Percentiles rank a stretch among this genome's conserved stretches.
phyloP scores from a whole-genome alignment of 352 stramenopile genomes.

The Pythium diclinum region DNA sequence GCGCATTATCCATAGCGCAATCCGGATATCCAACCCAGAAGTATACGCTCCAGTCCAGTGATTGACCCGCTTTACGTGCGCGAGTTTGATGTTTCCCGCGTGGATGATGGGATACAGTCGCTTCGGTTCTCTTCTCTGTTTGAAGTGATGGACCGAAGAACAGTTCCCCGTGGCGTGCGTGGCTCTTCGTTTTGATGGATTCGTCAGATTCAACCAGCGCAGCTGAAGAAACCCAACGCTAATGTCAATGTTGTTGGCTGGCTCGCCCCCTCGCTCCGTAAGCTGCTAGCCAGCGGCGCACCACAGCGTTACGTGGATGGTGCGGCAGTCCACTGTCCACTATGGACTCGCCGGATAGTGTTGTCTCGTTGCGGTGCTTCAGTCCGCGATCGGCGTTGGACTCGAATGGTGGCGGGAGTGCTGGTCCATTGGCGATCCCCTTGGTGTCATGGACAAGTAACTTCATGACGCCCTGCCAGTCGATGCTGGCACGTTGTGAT shows the following conservation, averaged over 20 bases:
- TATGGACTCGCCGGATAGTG: not conserved
- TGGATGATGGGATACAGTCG: not conserved
- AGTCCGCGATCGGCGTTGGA: not conserved
- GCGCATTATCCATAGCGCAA: not conserved
- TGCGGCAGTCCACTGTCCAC: not conserved
- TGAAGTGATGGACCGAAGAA: not conserved
- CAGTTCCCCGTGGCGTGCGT: not conserved
- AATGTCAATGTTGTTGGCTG: not conserved
- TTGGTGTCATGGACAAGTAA: not conserved
- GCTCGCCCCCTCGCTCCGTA: not conserved
- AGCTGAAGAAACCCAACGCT: not conserved
- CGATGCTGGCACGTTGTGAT: not conserved
- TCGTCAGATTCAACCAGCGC: not conserved
- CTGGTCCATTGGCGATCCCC: not conserved
- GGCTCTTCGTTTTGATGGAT: not conserved
- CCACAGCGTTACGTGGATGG: not conserved
- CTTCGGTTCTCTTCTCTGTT: not conserved
- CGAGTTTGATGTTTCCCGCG: too few relatives aligned
- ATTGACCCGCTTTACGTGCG: not conserved
- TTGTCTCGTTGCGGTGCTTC: not conserved
- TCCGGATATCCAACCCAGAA: not conserved
- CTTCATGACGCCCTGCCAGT: not conserved
- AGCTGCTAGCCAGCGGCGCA: slow-evolving; percentile 1
- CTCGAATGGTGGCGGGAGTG: not conserved
- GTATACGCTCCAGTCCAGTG: not conserved